Base-by-base conservation (phyloP, 805 yeast species). In the Spathaspora arborariae region DNA sequence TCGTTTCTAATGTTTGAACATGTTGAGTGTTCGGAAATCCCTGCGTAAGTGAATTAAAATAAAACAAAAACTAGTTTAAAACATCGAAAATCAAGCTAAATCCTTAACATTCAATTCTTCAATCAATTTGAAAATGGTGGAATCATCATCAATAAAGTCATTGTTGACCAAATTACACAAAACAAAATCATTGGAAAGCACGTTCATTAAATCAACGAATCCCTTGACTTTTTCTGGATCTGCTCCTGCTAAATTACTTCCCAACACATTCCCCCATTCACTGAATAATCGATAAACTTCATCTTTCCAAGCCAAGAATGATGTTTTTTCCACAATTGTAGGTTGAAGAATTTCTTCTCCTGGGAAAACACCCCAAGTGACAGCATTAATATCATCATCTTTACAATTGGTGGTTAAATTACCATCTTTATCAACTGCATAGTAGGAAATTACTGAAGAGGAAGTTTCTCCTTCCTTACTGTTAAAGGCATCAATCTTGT, bases 301-400 rank as follows among this genome's bases (percentile, higher is more conserved):
- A 63, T 92, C 97, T 64, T 89, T 91, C 98, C 98, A 92, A 11
- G 98, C 98, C 56, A 91, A 71, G 67, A 92, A 92, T 2, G 97
- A 88, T 34, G 84, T 81, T 59, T 83, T 85, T 64, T 92, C 98
- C 18, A 92, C 97, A 62, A 92, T 89, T 0, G 98, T 92, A 44
- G 98, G 97, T 70, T 92, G 98, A 52, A 88, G 76, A 45, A 92
- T 86, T 68, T 92, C 97, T 60, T 85, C 85, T 34, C 96, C 96
- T 21, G 98, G 97, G 81, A 88, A 90, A 46, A 91, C 89, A 52
- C 98, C 98, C 98, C 98, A 92, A 16, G 98, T 92, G 47, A 92
- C 97, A 7, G 98, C 97, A 60, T 88, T 91, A 52, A 95, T 90
- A 51, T 82, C 85, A 33, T 83, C 88, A 39, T 79, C 82, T 20